Percentiles rank a stretch among this genome's conserved stretches.
phyloP scores from a whole-genome alignment of 139 green algal species.

The Klebsormidium nitens region DNA sequence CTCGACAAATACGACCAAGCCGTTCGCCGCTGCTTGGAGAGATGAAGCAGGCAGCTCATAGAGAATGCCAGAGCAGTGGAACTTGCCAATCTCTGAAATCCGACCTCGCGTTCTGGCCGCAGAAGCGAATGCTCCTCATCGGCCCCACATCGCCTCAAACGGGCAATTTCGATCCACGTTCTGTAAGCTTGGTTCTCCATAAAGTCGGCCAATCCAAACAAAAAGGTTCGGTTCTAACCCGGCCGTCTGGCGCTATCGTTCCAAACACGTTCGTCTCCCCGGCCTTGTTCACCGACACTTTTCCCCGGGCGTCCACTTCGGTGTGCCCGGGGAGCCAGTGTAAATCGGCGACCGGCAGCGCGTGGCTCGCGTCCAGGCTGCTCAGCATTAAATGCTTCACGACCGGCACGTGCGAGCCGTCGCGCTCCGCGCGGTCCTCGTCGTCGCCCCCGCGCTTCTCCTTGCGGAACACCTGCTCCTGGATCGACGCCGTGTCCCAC shows the following conservation, averaged over 20 bases:
- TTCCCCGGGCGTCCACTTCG: conserved; percentile 45
- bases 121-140: no score
- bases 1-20: no score
- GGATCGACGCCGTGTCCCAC: conserved; percentile 38
- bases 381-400: conserved; percentile 48
- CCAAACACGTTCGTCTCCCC: conserved; percentile 58
- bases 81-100: no score
- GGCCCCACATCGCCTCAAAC: no score
- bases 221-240: no score
- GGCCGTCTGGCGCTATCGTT: conserved; percentile 57
- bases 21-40: no score
- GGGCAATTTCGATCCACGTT: no score
- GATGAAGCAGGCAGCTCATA: no score
- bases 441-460: conserved; percentile 1
- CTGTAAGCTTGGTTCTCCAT: no score
- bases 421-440: conserved; percentile 9
- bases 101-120: no score
- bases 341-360: conserved; percentile 60
- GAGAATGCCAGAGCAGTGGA: no score
- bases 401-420: conserved; percentile 42
- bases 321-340: conserved; percentile 67
- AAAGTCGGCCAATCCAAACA: no score
- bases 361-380: conserved; percentile 57
- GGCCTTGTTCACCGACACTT: conserved; percentile 7
- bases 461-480: conserved; percentile 17